phyloP scores from a whole-genome alignment of 495 filamentous ascomycete genomes.

The Annulohypoxylon nitens region DNA sequence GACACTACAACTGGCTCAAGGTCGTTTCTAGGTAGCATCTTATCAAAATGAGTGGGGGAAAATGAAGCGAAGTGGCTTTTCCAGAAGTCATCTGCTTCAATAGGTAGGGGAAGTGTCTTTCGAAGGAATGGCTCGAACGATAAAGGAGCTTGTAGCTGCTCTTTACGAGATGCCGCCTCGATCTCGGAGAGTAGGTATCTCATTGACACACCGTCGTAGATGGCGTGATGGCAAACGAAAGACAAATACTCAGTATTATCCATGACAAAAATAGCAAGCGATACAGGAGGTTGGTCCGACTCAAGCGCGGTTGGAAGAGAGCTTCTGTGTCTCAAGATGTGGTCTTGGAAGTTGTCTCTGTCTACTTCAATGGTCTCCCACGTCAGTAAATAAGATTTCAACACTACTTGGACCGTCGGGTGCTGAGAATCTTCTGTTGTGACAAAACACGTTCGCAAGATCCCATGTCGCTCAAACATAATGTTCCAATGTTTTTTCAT shows the following conservation, averaged over 20 bases:
- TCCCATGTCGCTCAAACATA: conserved; percentile 69
- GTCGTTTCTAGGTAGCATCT: conserved; percentile 7
- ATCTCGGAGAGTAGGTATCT: conserved; percentile 73
- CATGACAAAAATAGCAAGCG: conserved; percentile 51
- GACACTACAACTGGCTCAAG: conserved; percentile 12
- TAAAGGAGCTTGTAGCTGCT: conserved; percentile 58
- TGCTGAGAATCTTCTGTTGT: conserved; percentile 62
- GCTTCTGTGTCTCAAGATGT: conserved; percentile 41
- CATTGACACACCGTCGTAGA: conserved; percentile 84
- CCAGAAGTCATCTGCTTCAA: conserved; percentile 73
- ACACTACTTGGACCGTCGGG: conserved; percentile 71
- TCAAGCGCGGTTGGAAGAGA: conserved; percentile 52
- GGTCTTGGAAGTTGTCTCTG: conserved; percentile 35
- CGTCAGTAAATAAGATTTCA: conserved; percentile 50
- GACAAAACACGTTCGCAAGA: conserved; percentile 73
- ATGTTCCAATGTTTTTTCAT: conserved; percentile 62
- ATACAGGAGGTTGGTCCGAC: conserved; percentile 53
- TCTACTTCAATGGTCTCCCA: conserved; percentile 53
- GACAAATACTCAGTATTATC: conserved; percentile 60
- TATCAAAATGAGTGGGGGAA: conserved; percentile 60
- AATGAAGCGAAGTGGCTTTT: conserved; percentile 61
- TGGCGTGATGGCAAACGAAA: conserved; percentile 78
- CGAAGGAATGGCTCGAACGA: conserved; percentile 60
- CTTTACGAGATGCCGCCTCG: conserved; percentile 63
- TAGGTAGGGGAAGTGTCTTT: conserved; percentile 44